Percentiles rank a stretch among this genome's conserved stretches.
phyloP scores from a whole-genome alignment of 2,329 filamentous ascomycete genomes.

The Colletotrichum higginsianum region DNA sequence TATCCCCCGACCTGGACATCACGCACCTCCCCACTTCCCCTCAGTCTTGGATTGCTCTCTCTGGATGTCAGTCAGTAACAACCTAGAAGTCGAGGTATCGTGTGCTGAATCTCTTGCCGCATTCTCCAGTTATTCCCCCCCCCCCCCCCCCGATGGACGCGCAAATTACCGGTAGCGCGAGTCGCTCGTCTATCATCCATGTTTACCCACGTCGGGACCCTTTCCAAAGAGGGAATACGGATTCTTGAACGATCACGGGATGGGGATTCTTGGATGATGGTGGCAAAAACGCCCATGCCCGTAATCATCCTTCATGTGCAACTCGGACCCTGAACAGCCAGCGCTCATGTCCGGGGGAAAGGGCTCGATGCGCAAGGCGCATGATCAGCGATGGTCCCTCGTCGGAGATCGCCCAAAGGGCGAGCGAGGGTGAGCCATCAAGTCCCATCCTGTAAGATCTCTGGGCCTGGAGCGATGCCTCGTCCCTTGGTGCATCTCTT shows the following conservation, averaged over 20 bases:
- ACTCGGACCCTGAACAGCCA: background rate
- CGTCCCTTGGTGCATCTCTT: background rate
- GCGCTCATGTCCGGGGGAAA: slow-evolving; percentile 7
- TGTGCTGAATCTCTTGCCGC: background rate
- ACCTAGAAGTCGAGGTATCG: slow-evolving; percentile 9
- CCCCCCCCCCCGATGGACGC: background rate
- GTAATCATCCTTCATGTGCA: slow-evolving; percentile 5
- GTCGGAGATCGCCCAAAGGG: background rate
- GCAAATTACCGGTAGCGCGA: slow-evolving; percentile 19
- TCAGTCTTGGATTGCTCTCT: background rate
- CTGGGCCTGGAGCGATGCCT: background rate
- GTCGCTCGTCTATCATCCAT: background rate
- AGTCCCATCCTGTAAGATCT: background rate
- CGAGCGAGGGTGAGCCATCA: background rate
- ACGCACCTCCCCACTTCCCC: slow-evolving; percentile 3
- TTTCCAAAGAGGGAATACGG: background rate
- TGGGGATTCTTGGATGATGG: slow-evolving; percentile 27
- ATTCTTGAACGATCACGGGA: slow-evolving; percentile 10
- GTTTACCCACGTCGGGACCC: slow-evolving; percentile 6
- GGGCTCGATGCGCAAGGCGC: slow-evolving; percentile 18
- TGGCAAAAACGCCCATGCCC: slow-evolving; percentile 21
- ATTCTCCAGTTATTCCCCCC: background rate
- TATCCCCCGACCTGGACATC: background rate
- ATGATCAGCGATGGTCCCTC: slow-evolving; percentile 36
- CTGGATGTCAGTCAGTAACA: too few species aligned